Evolutionary conservation across 257 asterid species (phyloP).

Genomic region (Agastache rugosa): DNA sequence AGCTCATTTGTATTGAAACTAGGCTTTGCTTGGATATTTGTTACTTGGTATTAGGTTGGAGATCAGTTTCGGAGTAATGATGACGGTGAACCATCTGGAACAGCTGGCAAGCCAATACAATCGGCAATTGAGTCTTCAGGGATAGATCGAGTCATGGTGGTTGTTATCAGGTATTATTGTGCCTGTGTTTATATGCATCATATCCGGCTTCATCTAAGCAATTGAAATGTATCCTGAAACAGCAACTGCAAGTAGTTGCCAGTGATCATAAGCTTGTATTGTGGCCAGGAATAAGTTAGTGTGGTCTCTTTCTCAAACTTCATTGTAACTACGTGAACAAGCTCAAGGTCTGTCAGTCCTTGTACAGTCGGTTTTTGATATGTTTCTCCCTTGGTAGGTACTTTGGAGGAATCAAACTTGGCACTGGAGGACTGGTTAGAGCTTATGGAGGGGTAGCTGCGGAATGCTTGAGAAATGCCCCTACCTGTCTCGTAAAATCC

Average conservation of each 20-base stretch:
- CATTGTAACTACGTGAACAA: neutral
- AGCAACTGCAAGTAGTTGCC: slow-evolving; percentile 16
- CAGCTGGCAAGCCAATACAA: slow-evolving; percentile 94
- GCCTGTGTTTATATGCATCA: neutral
- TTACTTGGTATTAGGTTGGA: slow-evolving; percentile 64
- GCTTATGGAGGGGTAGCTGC: slow-evolving; percentile 96
- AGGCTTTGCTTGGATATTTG: slow-evolving; percentile 10
- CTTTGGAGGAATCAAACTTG: slow-evolving; percentile 96
- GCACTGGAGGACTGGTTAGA: slow-evolving; percentile 97
- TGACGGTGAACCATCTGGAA: slow-evolving; percentile 98
- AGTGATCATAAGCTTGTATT: neutral
- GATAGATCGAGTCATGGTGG: slow-evolving; percentile 88
- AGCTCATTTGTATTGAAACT: slow-evolving; percentile 7
- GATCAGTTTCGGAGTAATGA: slow-evolving; percentile 86
- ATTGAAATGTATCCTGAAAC: neutral
- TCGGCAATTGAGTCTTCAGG: slow-evolving; percentile 89
- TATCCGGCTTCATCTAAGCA: neutral
- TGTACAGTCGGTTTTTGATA: slow-evolving; percentile 5
- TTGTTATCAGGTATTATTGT: slow-evolving; percentile 71
- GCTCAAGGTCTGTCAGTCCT: neutral
- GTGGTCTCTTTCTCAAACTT: neutral
- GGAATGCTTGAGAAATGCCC: slow-evolving; percentile 83
- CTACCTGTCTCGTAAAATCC: slow-evolving; percentile 78
- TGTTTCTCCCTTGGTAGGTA: slow-evolving; percentile 49
- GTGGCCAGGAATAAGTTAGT: no score